phyloP scores from a whole-genome alignment of 208 protist species.

The Kentomonas sorsogonicus region DNA sequence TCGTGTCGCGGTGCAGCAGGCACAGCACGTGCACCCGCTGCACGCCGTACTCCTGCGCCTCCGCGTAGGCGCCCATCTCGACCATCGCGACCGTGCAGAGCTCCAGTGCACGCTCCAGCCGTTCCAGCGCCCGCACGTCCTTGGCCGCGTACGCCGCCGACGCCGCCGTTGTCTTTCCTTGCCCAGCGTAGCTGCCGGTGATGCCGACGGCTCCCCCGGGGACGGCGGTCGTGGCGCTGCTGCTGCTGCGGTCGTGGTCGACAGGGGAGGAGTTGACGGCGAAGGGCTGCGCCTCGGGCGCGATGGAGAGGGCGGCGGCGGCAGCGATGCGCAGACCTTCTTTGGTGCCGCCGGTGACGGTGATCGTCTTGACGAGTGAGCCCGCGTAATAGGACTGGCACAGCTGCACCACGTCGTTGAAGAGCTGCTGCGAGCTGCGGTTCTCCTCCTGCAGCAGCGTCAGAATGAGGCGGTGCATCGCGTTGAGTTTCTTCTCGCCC shows the following conservation, averaged over 20 bases:
- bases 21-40: constrained; percentile 55
- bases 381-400: constrained; percentile 24
- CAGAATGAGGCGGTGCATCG: constrained; percentile 40
- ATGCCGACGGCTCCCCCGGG: constrained; percentile 1
- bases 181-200: too few relatives aligned
- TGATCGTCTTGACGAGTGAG: constrained; percentile 28
- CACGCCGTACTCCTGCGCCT: constrained; percentile 38
- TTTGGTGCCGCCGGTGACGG: constrained; percentile 34
- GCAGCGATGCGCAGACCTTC: constrained; percentile 38
- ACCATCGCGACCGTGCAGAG: constrained; percentile 32
- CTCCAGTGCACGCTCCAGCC: constrained; percentile 29
- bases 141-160: constrained; percentile 6
- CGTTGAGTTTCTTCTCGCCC: constrained; percentile 19
- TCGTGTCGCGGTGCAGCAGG: constrained; percentile 36
- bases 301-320: constrained; percentile 18
- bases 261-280: too few relatives aligned
- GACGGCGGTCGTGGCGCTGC: neutral
- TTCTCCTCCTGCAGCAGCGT: constrained; percentile 45
- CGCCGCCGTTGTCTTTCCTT: constrained; percentile 1
- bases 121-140: constrained; percentile 22
- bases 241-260: neutral
- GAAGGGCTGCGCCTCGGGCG: neutral
- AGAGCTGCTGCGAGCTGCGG: constrained; percentile 36
- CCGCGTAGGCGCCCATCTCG: constrained; percentile 27
- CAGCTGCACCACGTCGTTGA: constrained; percentile 35